phyloP scores from a whole-genome alignment of 305 asterid species.

The Fraxinus paxiana region DNA sequence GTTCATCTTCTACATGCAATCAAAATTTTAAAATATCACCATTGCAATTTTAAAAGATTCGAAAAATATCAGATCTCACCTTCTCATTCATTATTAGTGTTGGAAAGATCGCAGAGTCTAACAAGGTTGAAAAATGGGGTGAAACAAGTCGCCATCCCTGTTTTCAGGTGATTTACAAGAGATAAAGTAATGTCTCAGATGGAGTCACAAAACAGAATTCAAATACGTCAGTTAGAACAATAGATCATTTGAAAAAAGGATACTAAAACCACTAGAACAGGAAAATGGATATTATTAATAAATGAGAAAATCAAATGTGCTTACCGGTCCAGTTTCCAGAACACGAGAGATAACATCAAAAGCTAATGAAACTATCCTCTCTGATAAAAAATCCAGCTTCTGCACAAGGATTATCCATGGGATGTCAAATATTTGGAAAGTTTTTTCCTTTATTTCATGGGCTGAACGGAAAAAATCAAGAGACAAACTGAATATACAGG shows the following conservation, averaged over 20 bases:
- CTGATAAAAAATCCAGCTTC: constrained; percentile 36
- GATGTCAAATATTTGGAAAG: neutral
- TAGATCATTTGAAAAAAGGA: neutral
- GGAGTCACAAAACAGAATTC: constrained; percentile 7
- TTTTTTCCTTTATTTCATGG: neutral
- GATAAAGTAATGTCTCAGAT: constrained; percentile 8
- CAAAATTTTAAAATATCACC: neutral
- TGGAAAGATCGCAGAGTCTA: constrained; percentile 39
- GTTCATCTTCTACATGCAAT: neutral
- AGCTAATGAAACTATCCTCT: constrained; percentile 39
- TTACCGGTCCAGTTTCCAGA: constrained; percentile 46
- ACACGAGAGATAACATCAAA: constrained; percentile 41
- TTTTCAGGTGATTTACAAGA: constrained; percentile 9
- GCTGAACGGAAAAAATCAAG: neutral
- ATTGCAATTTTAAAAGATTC: neutral
- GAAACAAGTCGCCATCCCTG: constrained; percentile 49
- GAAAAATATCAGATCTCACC: constrained; percentile 24
- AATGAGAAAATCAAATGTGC: constrained; percentile 11
- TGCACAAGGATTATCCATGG: constrained; percentile 19
- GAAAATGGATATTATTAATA: neutral
- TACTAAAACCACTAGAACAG: constrained; percentile 2
- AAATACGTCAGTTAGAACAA: neutral
- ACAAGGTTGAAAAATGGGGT: constrained; percentile 39
- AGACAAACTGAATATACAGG: neutral
- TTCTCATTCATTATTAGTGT: constrained; percentile 41